Evolutionary conservation across 257 asterid genomes (phyloP), one percentile per base, ranked within the genome.

Genomic region (Apocynum venetum): DNA sequence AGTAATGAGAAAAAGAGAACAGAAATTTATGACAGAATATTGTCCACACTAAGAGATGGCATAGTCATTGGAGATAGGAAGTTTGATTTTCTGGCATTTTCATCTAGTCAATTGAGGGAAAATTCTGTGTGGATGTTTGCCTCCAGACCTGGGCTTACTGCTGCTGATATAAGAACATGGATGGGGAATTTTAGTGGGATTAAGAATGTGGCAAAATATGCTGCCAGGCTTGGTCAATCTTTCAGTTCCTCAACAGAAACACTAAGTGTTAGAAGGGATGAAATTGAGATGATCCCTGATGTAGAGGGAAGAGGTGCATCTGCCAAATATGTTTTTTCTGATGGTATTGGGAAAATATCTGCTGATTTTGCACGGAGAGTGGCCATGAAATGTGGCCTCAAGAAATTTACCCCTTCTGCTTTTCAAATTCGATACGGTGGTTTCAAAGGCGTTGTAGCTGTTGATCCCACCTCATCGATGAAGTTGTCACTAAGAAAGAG

Each of bases 211-310:
- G 97, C 97, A 1, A 94, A 94, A 77, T 92, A 92, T 83, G 95
- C 98, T n/a, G 97, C 98, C 0, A 87, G 98, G 83, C 97, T 94
- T n/a, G 98, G 97, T n/a, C 97, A 92, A 76, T 92, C 98, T 25
- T 25, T 25, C 31, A 25, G 31, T 25, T 25, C 31, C 31, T 25
- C 31, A 25, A 25, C 31, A 25, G 31, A 25, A 25, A 25, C 31
- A 25, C 31, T 25, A 0, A 25, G 31, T 25, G 31, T 25, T 25
- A 25, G 31, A 25, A 25, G 31, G 78, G 52, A 81, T 60, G 98
- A 95, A 83, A 63, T 88, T 75, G 86, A 88, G 59, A 51, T 49
- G n/a, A 90, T 90, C 80, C 81, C 81, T 0, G 98, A 94, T 44
- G 72, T 93, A 69, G 69, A 47, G 85, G 59, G 48, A 36, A 60